Evolutionary conservation across 2,329 filamentous ascomycete species (phyloP).

Genomic region (Lecanicillium sp.): DNA sequence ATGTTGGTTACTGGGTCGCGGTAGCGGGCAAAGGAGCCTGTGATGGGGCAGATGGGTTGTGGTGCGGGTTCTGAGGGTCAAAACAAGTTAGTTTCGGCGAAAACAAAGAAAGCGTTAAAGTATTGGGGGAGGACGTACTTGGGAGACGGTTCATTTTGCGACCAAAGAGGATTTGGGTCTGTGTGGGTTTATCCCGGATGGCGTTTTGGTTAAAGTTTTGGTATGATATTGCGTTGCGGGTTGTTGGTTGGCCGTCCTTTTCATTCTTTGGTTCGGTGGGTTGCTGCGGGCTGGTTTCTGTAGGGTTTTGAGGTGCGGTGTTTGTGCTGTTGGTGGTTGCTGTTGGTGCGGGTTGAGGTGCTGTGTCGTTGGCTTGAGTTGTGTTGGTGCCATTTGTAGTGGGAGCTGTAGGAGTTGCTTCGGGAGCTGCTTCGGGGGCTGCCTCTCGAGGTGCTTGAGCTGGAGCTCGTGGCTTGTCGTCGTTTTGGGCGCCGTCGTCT

Average conservation of each 20-base stretch:
- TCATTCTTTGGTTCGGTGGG: slow-evolving; percentile 15
- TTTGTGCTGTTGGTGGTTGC: background rate
- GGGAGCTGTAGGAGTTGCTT: background rate
- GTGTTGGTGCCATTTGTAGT: background rate
- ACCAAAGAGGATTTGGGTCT: slow-evolving; percentile 51
- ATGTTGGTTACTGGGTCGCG: slow-evolving; percentile 78
- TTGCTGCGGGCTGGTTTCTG: slow-evolving; percentile 9
- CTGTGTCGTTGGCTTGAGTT: background rate
- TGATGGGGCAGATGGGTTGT: slow-evolving; percentile 66
- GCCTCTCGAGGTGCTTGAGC: background rate
- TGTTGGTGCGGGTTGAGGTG: background rate
- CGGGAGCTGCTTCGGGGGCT: background rate
- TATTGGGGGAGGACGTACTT: slow-evolving; percentile 30
- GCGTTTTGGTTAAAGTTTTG: slow-evolving; percentile 51
- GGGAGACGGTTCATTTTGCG: slow-evolving; percentile 49
- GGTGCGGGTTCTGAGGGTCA: slow-evolving; percentile 37
- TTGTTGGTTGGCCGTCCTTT: slow-evolving; percentile 28
- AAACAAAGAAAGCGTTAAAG: too few species aligned
- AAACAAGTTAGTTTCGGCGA: slow-evolving; percentile 8
- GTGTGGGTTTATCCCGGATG: slow-evolving; percentile 46
- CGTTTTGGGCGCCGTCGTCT: background rate
- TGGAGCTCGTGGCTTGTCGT: too few species aligned
- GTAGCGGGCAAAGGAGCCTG: slow-evolving; percentile 71
- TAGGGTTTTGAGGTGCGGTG: background rate
- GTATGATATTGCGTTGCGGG: slow-evolving; percentile 49